Base-by-base conservation (phyloP, 306 rosid species). In the Cicer yamashitae region DNA sequence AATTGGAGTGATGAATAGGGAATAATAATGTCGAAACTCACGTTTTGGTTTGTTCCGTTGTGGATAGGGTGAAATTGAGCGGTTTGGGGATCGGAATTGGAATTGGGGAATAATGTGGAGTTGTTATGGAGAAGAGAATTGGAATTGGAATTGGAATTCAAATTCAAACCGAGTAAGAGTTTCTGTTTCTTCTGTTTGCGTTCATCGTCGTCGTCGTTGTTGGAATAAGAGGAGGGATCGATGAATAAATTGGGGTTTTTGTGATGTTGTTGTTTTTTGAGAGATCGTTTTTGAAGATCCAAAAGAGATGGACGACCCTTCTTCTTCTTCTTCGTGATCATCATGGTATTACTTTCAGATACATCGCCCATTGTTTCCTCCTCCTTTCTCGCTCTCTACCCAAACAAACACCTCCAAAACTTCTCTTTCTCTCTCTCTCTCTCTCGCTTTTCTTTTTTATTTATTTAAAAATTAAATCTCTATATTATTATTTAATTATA, bases 281-380 rank as follows among this genome's bases (percentile, higher is more conserved):
- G 88, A 30, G 87, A 86, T 70, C 98, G 93, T 65, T 85, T 94
- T 88, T 91, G 96, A 76, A 94, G 97, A 91, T 94, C 98, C 76
- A 94, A 82, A 34, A 94, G 98, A 70, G 98, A 91, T 3, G 98
- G 98, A 20, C 98, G 98, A 0, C 98, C 98, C 83, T 94, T 94
- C 96, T 94, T 94, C 87, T 87, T 88, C 89, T 70, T 89, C 88
- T 83, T 83, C 87, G 78, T 90, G 84, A 80, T 81, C 73, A 84
- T 78, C 38, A 8, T 59, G 0, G 43, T 59, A 5, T 12, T 18
- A 10, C 30, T 39, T 70, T 84, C 88, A 76, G 97, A 84, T 81
- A 82, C 86, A 82, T 87, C 91, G 80, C 92, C 93, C 93, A 87
- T 87, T 76, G 79, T 77, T 80, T 76, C 81, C 83, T 82, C 88